Conservation (phyloP, 176 grass and related monocot species). For the Bothriochloa decipiens region DNA sequence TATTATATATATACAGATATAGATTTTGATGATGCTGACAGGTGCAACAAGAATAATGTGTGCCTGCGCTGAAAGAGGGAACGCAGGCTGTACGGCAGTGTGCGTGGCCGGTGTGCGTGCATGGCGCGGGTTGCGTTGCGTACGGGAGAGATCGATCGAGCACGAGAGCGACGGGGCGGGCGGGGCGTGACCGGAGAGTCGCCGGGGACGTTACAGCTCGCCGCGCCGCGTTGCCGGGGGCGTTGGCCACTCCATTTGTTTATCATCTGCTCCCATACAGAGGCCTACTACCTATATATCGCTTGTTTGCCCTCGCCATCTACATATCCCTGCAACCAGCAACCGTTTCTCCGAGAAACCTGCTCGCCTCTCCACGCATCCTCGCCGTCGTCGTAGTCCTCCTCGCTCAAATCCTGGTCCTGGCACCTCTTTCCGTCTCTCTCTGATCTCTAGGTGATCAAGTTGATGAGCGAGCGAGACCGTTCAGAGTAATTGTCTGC, state of each 20-base stretch:
- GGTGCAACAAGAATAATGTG: background rate
- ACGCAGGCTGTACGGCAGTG: background rate
- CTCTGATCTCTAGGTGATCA: no score
- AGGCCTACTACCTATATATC: slow-evolving; percentile 23
- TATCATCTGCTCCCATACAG: background rate
- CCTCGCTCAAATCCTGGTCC: no score
- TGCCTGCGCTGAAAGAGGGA: background rate
- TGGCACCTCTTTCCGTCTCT: no score
- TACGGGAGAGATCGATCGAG: slow-evolving; percentile 23
- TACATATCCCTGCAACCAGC: background rate
- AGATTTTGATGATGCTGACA: background rate
- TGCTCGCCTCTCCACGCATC: background rate
- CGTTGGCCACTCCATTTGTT: slow-evolving; percentile 33
- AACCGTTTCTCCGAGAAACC: slow-evolving; percentile 38
- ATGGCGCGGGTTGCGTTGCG: background rate
- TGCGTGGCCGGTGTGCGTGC: background rate
- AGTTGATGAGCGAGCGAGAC: no score
- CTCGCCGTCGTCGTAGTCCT: background rate
- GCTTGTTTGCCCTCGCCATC: background rate
- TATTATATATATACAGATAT: no score
- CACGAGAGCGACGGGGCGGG: background rate
- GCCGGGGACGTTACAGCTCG: slow-evolving; percentile 16
- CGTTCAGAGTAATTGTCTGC: background rate
- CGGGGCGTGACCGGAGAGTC: background rate
- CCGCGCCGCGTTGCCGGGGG: slow-evolving; percentile 37